Base-by-base conservation (phyloP, 2,329 filamentous ascomycete genomes). In the Alternaria ventricosa region DNA sequence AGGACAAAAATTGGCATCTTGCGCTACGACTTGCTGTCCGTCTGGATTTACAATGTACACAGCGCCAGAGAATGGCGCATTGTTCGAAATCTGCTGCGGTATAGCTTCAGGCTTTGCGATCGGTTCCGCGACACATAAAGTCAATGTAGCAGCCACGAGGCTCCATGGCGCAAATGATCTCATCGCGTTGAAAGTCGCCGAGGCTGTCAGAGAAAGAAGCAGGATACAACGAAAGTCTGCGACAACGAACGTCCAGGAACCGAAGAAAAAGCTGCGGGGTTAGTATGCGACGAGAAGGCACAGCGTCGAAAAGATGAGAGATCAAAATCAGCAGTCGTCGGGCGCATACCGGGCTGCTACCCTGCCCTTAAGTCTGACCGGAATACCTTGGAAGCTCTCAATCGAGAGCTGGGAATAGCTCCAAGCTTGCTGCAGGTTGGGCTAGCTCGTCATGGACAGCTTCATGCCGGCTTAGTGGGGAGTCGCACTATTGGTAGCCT, bases 51-150 rank as follows among this genome's bases (percentile, higher is more conserved):
- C 76, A 41, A 81, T 77, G 57, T 81, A 81, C 33, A 81, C 73
- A 4, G 79, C 79, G 57, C 79, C 79, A 25, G 76, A 78, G 59
- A 81, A 81, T 0, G 79, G 79, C 13, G 78, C 78, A 64, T 81
- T 79, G 50, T 80, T 78, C 3, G 71, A 71, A 22, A 76, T 69
- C 13, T 68, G 61, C 56, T 78, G 77, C 2, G 77, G 67, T 27
- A 70, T 46, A 62, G 75, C 67, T 44, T 75, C 71, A 45, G 75
- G 72, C 23, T 55, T 69, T 60, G 76, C 67, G 58, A 72, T 67
- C 33, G 75, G 74, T 44, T 64, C 66, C 33, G 76, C 74, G 23
- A 65, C 30, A 61, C 65, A 71, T 12, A 70, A 28, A 10, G 65
- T 53, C 13, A 75, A 54, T 45, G 67, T 53, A 30, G 68, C 57